Conservation (phyloP, 352 stramenopile genomes). For the Pythium insidiosum region DNA sequence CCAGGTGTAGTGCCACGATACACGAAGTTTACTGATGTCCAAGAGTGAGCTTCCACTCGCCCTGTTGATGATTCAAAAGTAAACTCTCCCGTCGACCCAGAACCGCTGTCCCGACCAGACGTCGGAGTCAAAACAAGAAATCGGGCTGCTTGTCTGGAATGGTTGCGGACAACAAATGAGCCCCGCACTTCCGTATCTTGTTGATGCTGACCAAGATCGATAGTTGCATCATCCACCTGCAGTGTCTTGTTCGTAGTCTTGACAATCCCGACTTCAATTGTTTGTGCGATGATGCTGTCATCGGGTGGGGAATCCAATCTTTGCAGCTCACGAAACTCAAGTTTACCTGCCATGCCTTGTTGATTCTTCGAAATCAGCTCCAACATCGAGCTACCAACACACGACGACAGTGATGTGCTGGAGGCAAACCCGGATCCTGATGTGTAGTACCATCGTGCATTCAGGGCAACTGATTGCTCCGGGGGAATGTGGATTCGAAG, state of each 20-base stretch:
- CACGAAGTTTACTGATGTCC: slow-evolving; percentile 46
- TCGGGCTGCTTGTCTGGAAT: slow-evolving; percentile 53
- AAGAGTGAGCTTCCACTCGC: slow-evolving; percentile 43
- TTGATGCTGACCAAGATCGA: slow-evolving; percentile 78
- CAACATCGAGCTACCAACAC: slow-evolving; percentile 53
- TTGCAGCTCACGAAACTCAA: slow-evolving; percentile 41
- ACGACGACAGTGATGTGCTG: slow-evolving; percentile 58
- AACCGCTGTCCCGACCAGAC: slow-evolving; percentile 2
- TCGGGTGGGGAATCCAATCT: neutral
- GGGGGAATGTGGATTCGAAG: too few relatives aligned
- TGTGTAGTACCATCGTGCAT: slow-evolving; percentile 62
- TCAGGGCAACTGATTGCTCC: slow-evolving; percentile 13
- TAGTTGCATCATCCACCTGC: slow-evolving; percentile 45
- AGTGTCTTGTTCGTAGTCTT: slow-evolving; percentile 65
- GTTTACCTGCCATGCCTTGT: slow-evolving; percentile 43
- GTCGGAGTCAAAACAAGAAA: slow-evolving; percentile 60
- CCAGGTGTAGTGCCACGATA: slow-evolving; percentile 59
- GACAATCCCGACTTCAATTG: slow-evolving; percentile 49
- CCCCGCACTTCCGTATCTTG: slow-evolving; percentile 50
- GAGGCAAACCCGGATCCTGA: slow-evolving; percentile 49
- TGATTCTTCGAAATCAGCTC: slow-evolving; percentile 44
- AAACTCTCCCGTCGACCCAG: slow-evolving; percentile 39
- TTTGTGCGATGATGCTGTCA: slow-evolving; percentile 13
- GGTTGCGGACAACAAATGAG: slow-evolving; percentile 62
- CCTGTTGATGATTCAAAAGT: slow-evolving; percentile 70